Base-by-base conservation (phyloP, 2,329 filamentous ascomycete genomes). In the Plenodomus lindquistii region DNA sequence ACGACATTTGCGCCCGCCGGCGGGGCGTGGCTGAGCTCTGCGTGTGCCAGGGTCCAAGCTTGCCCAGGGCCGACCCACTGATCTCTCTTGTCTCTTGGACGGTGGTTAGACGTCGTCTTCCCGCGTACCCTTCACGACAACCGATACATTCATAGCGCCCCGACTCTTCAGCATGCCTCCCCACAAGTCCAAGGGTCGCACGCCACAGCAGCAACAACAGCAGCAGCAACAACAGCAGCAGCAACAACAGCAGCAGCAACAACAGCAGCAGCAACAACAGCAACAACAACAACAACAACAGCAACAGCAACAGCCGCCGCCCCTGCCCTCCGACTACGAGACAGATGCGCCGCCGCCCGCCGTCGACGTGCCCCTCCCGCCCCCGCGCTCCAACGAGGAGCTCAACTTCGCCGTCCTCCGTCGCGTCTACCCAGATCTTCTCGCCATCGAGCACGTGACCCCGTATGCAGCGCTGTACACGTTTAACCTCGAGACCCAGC, bases 391-490 rank as follows among this genome's bases (percentile, higher is more conserved):
- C 54, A 94, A 92, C 72, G 88, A 87, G 46, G 87, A 95, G 59
- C 85, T 97, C 66, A 97, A 97, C 77, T 81, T 96, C 57, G 80
- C 84, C 40, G 93, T 97, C 34, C 81, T 97, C 29, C 85, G 83
- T 50, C 88, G 91, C 59, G 89, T 96, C 75, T 83, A 90, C 49
- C 88, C 91, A 24, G 81, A 83, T 48, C 84, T 97, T 56, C 78
- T 79, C 49, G 77, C 80, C 43, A 91, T 97, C 66, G 79, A 91
- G 55, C 87, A 88, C 54, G 87, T 94, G 59, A 91, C 91, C 5
- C 87, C 89, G 24, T 96, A 93, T 64, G 88, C 89, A 20, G 89
- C 94, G 29, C 82, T 97, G 58, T 97, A 97, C 78, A 83, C 82
- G 40, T 94, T 95, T 75, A 83, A 81, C 53, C 79, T 83, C 39